These are phyloP conservation scores for Pichia gijzeniarum DNA, from an alignment of 805 yeast genomes.

Conservation along the genomic window DNA sequence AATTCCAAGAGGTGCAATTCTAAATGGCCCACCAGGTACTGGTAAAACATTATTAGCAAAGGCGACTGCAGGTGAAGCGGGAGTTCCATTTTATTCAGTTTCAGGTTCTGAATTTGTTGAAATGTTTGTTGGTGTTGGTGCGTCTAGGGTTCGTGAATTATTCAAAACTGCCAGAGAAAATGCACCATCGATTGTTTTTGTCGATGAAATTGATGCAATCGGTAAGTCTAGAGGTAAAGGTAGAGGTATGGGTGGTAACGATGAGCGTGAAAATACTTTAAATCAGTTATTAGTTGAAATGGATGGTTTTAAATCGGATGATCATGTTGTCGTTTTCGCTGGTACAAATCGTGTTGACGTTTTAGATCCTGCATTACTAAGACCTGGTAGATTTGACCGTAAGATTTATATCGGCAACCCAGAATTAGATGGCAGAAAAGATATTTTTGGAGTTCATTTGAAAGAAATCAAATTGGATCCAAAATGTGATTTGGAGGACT, in stretches of 20 bases:
- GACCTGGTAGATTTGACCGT: constrained; percentile 95
- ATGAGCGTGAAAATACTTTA: constrained; percentile 88
- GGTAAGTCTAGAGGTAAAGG: constrained; percentile 75
- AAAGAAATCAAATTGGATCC: constrained; percentile 45
- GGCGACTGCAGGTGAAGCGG: constrained; percentile 97
- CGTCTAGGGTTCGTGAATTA: constrained; percentile 87
- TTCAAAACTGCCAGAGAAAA: constrained; percentile 83
- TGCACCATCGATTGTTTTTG: constrained; percentile 87
- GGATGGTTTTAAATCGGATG: constrained; percentile 88
- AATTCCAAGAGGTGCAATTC: constrained; percentile 91
- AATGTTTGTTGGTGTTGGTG: constrained; percentile 97
- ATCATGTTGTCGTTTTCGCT: constrained; percentile 88
- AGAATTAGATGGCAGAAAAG: constrained; percentile 83
- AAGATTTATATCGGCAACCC: constrained; percentile 84
- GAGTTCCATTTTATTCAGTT: constrained; percentile 85
- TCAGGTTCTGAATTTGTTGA: constrained; percentile 96
- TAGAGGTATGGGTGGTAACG: constrained; percentile 77
- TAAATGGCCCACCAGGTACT: constrained; percentile 96
- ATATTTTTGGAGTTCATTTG: constrained; percentile 77
- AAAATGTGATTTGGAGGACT: constrained; percentile 44
- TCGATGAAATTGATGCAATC: constrained; percentile 94
- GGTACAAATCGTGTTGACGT: constrained; percentile 94
- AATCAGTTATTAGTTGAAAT: constrained; percentile 90
- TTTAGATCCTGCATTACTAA: constrained; percentile 78
- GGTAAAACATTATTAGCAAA: constrained; percentile 91